Conservation (phyloP, 163 green algal species). For the Chlamydomonas reinhardtii region DNA sequence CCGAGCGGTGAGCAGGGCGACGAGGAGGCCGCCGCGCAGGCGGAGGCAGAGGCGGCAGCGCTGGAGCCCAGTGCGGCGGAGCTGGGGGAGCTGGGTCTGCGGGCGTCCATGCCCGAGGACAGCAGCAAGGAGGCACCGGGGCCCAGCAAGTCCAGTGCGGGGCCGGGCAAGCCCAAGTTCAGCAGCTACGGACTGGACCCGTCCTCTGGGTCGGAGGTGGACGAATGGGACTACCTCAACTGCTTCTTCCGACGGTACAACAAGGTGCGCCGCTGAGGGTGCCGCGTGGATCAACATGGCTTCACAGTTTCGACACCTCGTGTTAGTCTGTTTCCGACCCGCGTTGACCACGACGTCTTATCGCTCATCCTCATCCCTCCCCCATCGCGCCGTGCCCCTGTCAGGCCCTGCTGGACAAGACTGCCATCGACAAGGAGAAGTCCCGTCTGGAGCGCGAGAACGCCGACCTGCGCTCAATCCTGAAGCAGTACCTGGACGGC, state of each 20-base stretch:
- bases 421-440: conserved; percentile 80
- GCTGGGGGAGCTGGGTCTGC: conserved; percentile 28
- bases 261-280: conserved; percentile 62
- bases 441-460: conserved; percentile 81
- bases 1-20: neutral
- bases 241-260: conserved; percentile 89
- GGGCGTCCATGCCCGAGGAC: neutral
- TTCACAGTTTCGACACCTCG: too few species aligned
- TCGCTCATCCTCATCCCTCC: neutral
- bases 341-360: too few species aligned
- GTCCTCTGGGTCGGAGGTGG: conserved; percentile 63
- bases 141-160: neutral
- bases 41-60: neutral
- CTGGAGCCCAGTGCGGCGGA: conserved; percentile 3
- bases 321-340: too few species aligned
- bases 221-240: conserved; percentile 86
- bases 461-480: conserved; percentile 78
- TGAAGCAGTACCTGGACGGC: conserved; percentile 90
- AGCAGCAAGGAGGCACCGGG: neutral
- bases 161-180: conserved; percentile 22
- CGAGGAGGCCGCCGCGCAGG: conserved; percentile 9
- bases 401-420: conserved; percentile 78
- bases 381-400: too few species aligned
- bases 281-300: too few species aligned
- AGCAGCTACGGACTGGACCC: conserved; percentile 61